phyloP scores from a whole-genome alignment of 352 stramenopile species.

The Globisporangium acanthophoron region DNA sequence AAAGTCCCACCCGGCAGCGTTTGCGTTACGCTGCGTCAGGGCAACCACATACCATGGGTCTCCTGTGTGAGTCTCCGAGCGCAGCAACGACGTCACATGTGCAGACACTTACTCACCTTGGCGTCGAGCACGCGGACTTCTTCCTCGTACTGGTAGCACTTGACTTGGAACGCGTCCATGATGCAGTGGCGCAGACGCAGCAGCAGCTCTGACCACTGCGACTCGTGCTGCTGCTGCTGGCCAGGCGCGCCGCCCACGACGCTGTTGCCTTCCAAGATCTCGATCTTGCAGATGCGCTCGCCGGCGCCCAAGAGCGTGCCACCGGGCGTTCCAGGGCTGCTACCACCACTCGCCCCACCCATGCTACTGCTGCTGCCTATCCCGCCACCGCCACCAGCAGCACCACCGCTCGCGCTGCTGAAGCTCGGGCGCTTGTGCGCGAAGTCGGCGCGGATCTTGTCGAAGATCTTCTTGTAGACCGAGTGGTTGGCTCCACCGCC shows the following conservation, averaged over 20 bases:
- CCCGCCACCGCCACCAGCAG: background rate
- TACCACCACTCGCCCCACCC: background rate
- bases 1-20: conserved; percentile 59
- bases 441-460: conserved; percentile 64
- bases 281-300: conserved; percentile 82
- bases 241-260: conserved; percentile 35
- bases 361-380: conserved; percentile 6
- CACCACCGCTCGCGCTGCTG: conserved; percentile 5
- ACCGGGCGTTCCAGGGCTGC: background rate
- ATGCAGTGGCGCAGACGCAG: conserved; percentile 62
- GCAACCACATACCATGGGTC: background rate
- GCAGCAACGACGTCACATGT: background rate
- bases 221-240: conserved; percentile 73
- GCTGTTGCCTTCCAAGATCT: conserved; percentile 67
- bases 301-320: conserved; percentile 5
- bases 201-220: conserved; percentile 74
- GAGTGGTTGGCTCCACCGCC: conserved; percentile 26
- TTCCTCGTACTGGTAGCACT: conserved; percentile 80
- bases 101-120: conserved; percentile 26
- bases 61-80: no score
- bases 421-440: conserved; percentile 28
- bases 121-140: conserved; percentile 54
- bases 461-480: conserved; percentile 79
- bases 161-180: conserved; percentile 78
- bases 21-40: conserved; percentile 25